phyloP scores from a whole-genome alignment of 139 green algal species.

The Gonium pectorale region DNA sequence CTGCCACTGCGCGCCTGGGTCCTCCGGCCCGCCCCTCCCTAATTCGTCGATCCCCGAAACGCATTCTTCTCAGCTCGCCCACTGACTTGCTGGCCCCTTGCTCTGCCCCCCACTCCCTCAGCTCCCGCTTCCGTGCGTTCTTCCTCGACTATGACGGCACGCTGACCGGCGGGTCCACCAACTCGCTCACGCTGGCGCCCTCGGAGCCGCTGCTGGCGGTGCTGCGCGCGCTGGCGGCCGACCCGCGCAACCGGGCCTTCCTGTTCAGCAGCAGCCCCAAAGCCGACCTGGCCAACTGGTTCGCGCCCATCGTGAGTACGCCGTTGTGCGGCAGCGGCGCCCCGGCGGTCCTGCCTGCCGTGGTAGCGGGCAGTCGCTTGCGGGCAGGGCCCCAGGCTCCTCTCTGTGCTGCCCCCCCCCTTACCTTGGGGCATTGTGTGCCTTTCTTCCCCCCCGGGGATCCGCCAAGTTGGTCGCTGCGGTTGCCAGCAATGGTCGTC shows the following conservation, averaged over 20 bases:
- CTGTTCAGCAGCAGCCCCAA: constrained; percentile 89
- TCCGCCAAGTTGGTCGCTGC: no score
- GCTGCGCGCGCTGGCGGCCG: constrained; percentile 77
- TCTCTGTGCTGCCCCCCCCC: no score
- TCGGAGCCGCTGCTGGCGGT: constrained; percentile 62
- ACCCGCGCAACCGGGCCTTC: constrained; percentile 89
- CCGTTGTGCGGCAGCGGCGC: no score
- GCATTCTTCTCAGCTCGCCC: not conserved
- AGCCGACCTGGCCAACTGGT: constrained; percentile 88
- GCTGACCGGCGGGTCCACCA: constrained; percentile 73
- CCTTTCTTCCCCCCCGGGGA: no score
- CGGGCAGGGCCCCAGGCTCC: no score
- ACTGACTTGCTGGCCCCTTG: not conserved
- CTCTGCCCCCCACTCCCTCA: constrained; percentile 37
- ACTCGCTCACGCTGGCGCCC: constrained; percentile 26
- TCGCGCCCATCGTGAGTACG: constrained; percentile 81
- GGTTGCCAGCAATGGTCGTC: no score
- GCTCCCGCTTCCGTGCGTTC: constrained; percentile 79
- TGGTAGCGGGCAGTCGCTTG: no score
- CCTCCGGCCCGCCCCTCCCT: no score
- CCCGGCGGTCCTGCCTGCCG: no score
- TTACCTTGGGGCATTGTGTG: no score
- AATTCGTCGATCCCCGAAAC: no score
- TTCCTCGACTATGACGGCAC: constrained; percentile 99
- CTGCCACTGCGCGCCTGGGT: no score